Percentiles rank a stretch among this genome's conserved stretches.
Evolutionary conservation across 345 rosid genomes (phyloP).

Genomic region (Lagerstroemia speciosa): DNA sequence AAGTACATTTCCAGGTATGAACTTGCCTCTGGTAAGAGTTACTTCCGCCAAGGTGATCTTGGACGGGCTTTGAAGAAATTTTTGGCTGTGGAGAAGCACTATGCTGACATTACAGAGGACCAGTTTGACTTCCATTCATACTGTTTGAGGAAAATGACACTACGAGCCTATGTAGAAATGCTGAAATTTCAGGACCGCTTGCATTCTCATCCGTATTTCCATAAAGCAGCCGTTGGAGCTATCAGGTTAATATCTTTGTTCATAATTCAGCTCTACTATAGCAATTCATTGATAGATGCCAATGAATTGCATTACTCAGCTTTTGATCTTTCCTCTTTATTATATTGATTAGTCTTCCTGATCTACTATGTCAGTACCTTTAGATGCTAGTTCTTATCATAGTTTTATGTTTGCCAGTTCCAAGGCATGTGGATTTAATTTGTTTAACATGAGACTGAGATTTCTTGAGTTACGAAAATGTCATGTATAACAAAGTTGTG

Average conservation of each 20-base stretch:
- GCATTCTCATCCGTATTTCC: conserved; percentile 89
- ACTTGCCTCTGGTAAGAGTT: conserved; percentile 97
- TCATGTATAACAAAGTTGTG: background rate
- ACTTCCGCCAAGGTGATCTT: conserved; percentile 88
- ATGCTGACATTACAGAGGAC: conserved; percentile 94
- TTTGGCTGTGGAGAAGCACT: conserved; percentile 98
- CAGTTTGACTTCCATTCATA: conserved; percentile 99
- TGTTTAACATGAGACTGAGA: background rate
- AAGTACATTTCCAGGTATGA: conserved; percentile 62
- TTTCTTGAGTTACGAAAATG: background rate
- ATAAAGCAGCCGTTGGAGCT: conserved; percentile 90
- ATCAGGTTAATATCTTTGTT: conserved; percentile 49
- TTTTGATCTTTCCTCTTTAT: background rate
- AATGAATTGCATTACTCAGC: background rate
- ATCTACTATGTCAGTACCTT: background rate
- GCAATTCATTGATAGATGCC: too few relatives aligned
- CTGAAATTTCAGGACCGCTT: conserved; percentile 94
- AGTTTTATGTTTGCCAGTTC: background rate
- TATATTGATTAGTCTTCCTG: background rate
- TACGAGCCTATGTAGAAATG: conserved; percentile 95
- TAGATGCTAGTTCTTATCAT: background rate
- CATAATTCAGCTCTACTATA: conserved; percentile 5
- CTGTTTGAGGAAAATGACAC: conserved; percentile 95
- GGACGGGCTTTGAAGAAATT: conserved; percentile 90
- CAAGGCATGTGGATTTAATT: background rate